Conservation (phyloP, 495 filamentous ascomycete genomes). For the Rhizodiscina lignyota region DNA sequence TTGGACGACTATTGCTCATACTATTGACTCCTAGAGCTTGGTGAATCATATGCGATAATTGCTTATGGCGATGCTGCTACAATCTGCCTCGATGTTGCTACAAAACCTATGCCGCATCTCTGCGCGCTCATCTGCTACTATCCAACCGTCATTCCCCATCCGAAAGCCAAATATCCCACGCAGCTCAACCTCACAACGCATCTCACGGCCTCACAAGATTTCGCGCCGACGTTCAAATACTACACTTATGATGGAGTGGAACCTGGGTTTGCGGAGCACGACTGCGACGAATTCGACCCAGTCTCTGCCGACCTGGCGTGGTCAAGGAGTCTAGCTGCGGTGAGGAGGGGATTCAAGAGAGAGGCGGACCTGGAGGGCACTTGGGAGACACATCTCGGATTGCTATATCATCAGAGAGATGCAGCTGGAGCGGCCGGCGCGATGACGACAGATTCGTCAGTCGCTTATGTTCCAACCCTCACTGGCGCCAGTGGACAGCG, state of each 20-base stretch:
- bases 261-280: constrained; percentile 42
- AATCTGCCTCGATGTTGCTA: constrained; percentile 36
- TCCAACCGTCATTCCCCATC: constrained; percentile 34
- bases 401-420: no score
- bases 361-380: constrained; percentile 18
- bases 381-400: constrained; percentile 20
- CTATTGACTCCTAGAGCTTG: constrained; percentile 17
- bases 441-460: no score
- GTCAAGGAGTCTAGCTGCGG: constrained; percentile 30
- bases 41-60: constrained; percentile 18
- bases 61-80: constrained; percentile 37
- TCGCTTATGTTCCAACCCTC: constrained; percentile 7
- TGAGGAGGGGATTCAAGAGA: constrained; percentile 18
- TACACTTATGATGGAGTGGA: constrained; percentile 31
- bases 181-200: constrained; percentile 35
- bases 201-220: constrained; percentile 25
- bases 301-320: constrained; percentile 35
- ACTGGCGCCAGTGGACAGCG: constrained; percentile 18
- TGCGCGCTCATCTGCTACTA: constrained; percentile 45
- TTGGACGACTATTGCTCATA: neutral
- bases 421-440: no score
- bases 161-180: constrained; percentile 29
- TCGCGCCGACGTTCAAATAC: constrained; percentile 20
- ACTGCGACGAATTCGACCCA: constrained; percentile 34
- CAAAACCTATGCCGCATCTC: constrained; percentile 30